Percentiles rank a stretch among this genome's conserved stretches.
Evolutionary conservation across 108 stramenopile genomes (phyloP).

Genomic region (Cyclotella distinguenda): DNA sequence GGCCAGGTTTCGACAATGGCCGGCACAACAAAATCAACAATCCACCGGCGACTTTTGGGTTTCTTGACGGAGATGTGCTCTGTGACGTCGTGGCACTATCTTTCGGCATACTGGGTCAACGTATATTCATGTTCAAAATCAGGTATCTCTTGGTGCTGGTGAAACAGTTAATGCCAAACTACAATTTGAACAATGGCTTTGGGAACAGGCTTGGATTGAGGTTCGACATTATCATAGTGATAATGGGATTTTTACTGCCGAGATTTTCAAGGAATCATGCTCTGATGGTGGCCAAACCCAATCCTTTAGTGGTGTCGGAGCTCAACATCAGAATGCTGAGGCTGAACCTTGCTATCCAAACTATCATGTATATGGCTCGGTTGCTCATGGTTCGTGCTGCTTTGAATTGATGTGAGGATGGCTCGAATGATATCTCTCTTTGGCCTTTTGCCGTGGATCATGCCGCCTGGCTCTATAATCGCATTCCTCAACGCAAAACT

Average conservation of each 20-base stretch:
- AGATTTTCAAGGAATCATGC: slow-evolving; percentile 11
- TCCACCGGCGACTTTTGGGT: too few species aligned
- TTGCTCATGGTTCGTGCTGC: slow-evolving; percentile 43
- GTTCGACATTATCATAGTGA: slow-evolving; percentile 34
- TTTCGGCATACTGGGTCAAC: slow-evolving; percentile 40
- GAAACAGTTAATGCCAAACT: slow-evolving; percentile 19
- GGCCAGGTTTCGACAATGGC: too few species aligned
- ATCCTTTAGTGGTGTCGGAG: slow-evolving; percentile 48
- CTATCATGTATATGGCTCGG: slow-evolving; percentile 34
- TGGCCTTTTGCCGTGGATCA: slow-evolving; percentile 32
- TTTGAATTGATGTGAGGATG: slow-evolving; percentile 38
- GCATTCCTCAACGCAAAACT: slow-evolving; percentile 9
- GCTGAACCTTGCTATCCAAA: slow-evolving; percentile 52
- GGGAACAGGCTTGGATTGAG: slow-evolving; percentile 4
- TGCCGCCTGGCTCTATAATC: slow-evolving; percentile 26
- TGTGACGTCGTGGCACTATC: slow-evolving; percentile 43
- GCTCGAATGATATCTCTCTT: not conserved
- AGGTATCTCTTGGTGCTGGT: slow-evolving; percentile 18
- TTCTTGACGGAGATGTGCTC: too few species aligned
- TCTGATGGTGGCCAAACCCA: slow-evolving; percentile 21
- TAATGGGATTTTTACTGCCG: slow-evolving; percentile 29
- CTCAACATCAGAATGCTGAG: slow-evolving; percentile 61
- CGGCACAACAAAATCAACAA: too few species aligned
- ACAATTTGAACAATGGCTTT: slow-evolving; percentile 21
- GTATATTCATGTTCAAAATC: slow-evolving; percentile 6